These are phyloP conservation scores for Colletotrichum nymphaeae DNA, from an alignment of 2,329 filamentous ascomycete species.

Conservation along the genomic window DNA sequence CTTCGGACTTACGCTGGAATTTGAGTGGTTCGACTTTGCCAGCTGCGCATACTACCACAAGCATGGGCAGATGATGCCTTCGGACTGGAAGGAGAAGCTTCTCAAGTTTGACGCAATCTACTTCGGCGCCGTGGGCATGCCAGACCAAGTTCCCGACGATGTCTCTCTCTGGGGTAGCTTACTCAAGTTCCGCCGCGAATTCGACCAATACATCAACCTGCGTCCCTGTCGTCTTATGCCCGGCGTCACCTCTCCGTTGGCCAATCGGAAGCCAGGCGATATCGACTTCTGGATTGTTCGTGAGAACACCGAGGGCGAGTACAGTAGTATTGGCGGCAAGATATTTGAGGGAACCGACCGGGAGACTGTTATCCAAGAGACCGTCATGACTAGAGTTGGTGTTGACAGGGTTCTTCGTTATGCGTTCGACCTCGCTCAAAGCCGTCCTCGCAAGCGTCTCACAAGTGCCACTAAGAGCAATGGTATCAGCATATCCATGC, in stretches of 20 bases:
- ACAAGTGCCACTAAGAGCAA: constrained; percentile 76
- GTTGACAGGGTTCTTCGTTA: constrained; percentile 71
- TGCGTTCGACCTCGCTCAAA: constrained; percentile 70
- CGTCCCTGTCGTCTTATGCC: constrained; percentile 71
- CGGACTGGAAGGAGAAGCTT: constrained; percentile 50
- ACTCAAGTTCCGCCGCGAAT: constrained; percentile 71
- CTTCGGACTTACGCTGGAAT: constrained; percentile 65
- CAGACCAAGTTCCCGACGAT: constrained; percentile 69
- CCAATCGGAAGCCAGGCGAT: constrained; percentile 62
- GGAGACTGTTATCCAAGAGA: constrained; percentile 72
- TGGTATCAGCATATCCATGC: constrained; percentile 74
- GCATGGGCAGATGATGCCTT: constrained; percentile 52
- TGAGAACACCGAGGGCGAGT: constrained; percentile 76
- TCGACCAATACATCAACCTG: constrained; percentile 76
- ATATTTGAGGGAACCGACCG: constrained; percentile 68
- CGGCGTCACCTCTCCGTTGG: constrained; percentile 68
- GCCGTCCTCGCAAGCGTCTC: constrained; percentile 65
- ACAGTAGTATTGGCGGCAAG: constrained; percentile 72
- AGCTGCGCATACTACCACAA: constrained; percentile 66
- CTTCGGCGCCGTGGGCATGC: constrained; percentile 73
- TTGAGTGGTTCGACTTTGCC: constrained; percentile 73
- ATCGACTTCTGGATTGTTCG: constrained; percentile 75
- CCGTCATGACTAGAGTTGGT: constrained; percentile 71
- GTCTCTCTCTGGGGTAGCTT: constrained; percentile 74
- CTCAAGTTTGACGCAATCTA: constrained; percentile 67